These are phyloP conservation scores for Ophiostoma pallidulum DNA, from an alignment of 2,329 filamentous ascomycete genomes.

Conservation along the genomic window DNA sequence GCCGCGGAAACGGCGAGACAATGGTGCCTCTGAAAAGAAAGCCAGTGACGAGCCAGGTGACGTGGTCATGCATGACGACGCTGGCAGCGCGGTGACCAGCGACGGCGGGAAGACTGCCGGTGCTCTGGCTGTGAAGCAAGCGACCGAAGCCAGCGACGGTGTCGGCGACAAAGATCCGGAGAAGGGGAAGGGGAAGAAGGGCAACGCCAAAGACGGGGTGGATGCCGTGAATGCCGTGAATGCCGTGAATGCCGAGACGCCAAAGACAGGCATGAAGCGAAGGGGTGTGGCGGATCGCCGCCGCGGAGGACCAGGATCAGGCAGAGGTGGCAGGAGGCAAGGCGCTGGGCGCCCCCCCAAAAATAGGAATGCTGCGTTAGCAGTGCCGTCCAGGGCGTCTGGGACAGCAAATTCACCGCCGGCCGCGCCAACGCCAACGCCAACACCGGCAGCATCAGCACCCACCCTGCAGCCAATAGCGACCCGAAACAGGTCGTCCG, in stretches of 20 bases:
- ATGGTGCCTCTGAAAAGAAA: background rate
- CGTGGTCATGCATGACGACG: background rate
- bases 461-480: conserved; percentile 22
- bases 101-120: conserved; percentile 1
- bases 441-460: conserved; percentile 13
- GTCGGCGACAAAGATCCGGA: background rate
- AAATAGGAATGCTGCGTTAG: conserved; percentile 1
- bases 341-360: conserved; percentile 16
- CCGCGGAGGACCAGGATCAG: conserved; percentile 7
- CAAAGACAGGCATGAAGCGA: background rate
- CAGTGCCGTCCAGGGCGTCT: background rate
- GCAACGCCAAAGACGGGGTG: background rate
- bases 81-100: background rate
- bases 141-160: background rate
- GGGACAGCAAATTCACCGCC: conserved; percentile 4
- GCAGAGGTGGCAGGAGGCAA: conserved; percentile 14
- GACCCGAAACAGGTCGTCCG: conserved; percentile 20
- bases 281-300: conserved; percentile 2
- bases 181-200: background rate
- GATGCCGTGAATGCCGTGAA: too few relatives aligned
- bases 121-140: background rate
- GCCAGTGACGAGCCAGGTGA: background rate
- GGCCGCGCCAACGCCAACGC: conserved; percentile 8
- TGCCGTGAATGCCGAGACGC: background rate
- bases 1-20: conserved; percentile 13